Evolutionary conservation across 2,329 filamentous ascomycete genomes (phyloP).

Genomic region (Huntiella decipiens): DNA sequence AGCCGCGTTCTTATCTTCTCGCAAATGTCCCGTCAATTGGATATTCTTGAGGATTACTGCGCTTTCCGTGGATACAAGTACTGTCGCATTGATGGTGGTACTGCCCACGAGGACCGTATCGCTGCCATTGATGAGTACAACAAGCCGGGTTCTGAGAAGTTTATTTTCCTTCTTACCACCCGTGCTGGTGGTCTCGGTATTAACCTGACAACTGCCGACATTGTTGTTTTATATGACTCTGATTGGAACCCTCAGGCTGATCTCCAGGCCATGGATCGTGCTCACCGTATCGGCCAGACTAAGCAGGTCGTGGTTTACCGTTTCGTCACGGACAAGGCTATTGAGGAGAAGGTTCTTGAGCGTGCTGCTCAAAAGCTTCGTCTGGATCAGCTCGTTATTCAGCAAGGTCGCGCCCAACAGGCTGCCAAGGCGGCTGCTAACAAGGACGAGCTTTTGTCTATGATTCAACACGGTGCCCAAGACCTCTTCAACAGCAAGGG

Average conservation of each 20-base stretch:
- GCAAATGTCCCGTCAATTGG: slow-evolving; percentile 92
- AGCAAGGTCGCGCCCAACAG: slow-evolving; percentile 84
- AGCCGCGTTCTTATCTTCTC: slow-evolving; percentile 98
- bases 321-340: slow-evolving; percentile 93
- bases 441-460: slow-evolving; percentile 87
- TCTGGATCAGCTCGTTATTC: slow-evolving; percentile 91
- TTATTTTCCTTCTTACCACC: slow-evolving; percentile 87
- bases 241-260: slow-evolving; percentile 99
- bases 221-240: slow-evolving; percentile 90
- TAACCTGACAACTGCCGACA: slow-evolving; percentile 86
- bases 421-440: slow-evolving; percentile 80
- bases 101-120: slow-evolving; percentile 93
- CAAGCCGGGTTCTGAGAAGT: slow-evolving; percentile 85
- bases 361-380: slow-evolving; percentile 91
- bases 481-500: slow-evolving; percentile 69
- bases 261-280: slow-evolving; percentile 95
- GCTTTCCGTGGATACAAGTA: slow-evolving; percentile 91
- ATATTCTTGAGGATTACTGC: slow-evolving; percentile 96
- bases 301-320: slow-evolving; percentile 95
- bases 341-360: slow-evolving; percentile 95
- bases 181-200: slow-evolving; percentile 91
- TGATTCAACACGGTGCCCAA: slow-evolving; percentile 98
- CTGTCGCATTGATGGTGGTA: slow-evolving; percentile 91
- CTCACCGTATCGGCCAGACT: slow-evolving; percentile 94
- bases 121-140: slow-evolving; percentile 98